phyloP scores from a whole-genome alignment of 1,284 basidiomycete species.

The Malassezia obtusa region DNA sequence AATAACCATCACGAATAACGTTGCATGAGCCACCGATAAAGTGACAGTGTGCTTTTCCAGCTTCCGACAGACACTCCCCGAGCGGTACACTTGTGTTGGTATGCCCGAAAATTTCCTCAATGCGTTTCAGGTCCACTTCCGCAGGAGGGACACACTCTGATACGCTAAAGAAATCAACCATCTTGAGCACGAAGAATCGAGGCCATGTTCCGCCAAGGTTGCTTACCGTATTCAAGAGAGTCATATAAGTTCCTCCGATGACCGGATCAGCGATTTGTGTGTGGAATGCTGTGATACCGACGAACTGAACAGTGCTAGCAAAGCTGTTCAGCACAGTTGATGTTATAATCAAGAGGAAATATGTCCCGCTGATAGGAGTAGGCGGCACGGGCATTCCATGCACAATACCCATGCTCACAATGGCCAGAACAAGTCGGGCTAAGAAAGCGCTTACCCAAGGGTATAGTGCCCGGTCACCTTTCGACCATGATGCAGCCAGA shows the following conservation, averaged over 20 bases:
- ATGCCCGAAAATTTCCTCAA: conserved; percentile 15
- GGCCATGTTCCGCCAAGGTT: conserved; percentile 99
- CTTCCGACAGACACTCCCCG: conserved; percentile 37
- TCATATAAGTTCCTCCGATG: conserved; percentile 62
- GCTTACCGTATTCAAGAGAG: conserved; percentile 84
- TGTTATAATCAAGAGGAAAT: conserved; percentile 68
- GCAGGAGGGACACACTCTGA: conserved; percentile 29
- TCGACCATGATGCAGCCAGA: conserved; percentile 78
- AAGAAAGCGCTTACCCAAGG: conserved; percentile 83
- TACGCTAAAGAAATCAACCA: conserved; percentile 40
- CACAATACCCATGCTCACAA: conserved; percentile 65
- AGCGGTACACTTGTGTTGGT: neutral
- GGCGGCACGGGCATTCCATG: conserved; percentile 72
- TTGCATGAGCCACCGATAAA: conserved; percentile 69
- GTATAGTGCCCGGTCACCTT: conserved; percentile 48
- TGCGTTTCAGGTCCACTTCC: conserved; percentile 2
- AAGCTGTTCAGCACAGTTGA: conserved; percentile 79
- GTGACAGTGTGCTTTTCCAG: conserved; percentile 67
- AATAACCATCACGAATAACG: conserved; percentile 83
- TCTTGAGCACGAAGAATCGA: conserved; percentile 76
- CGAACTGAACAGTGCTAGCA: conserved; percentile 92
- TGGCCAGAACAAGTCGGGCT: conserved; percentile 66
- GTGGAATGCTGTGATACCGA: conserved; percentile 95
- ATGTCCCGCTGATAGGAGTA: conserved; percentile 57
- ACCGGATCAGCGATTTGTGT: conserved; percentile 91